Conservation (phyloP, 257 asterid genomes). For the Asclepias syriaca region DNA sequence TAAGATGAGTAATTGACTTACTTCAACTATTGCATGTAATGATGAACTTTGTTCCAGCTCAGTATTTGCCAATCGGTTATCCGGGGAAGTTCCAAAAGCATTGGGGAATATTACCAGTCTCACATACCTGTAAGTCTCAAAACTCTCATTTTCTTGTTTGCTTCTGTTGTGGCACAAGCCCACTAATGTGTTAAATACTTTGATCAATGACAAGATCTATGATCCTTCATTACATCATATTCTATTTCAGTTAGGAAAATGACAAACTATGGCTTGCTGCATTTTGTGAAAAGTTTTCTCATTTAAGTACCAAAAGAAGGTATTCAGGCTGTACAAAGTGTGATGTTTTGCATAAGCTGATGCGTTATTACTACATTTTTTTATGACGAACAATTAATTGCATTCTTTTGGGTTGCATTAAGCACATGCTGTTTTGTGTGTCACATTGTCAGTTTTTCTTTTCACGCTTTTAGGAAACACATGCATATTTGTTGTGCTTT, state of each 20-base stretch:
- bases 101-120: slow-evolving; percentile 72
- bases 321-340: not conserved
- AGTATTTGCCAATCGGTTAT: slow-evolving; percentile 74
- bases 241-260: not conserved
- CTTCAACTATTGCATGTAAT: not conserved
- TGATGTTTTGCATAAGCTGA: not conserved
- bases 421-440: not conserved
- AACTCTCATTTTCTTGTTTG: slow-evolving; percentile 17
- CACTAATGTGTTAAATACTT: slow-evolving; percentile 6
- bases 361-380: not conserved
- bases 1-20: not conserved
- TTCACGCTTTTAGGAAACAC: not conserved
- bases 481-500: not conserved
- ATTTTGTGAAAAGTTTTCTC: not conserved
- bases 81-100: slow-evolving; percentile 74
- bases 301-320: not conserved
- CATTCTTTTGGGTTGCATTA: not conserved
- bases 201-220: not conserved
- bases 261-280: not conserved
- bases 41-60: slow-evolving; percentile 53
- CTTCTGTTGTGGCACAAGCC: slow-evolving; percentile 3
- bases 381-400: not conserved
- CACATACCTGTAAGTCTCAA: slow-evolving; percentile 64
- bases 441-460: not conserved
- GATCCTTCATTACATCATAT: not conserved